Base-by-base conservation (phyloP, 2,329 filamentous ascomycete species). In the Botryotinia globosa region DNA sequence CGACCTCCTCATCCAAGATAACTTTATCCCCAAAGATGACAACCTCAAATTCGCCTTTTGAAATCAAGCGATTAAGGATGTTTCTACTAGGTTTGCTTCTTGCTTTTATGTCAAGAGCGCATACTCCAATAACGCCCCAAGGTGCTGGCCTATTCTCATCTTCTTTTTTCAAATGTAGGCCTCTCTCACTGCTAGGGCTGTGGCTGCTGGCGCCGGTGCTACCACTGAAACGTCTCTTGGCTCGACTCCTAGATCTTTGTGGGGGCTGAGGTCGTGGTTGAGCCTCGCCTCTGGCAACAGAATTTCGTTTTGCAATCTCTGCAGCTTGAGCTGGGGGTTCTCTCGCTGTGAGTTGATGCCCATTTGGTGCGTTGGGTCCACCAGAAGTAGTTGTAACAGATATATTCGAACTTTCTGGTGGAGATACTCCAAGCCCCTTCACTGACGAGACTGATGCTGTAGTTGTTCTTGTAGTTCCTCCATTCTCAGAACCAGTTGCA, bases 11-110 rank as follows among this genome's bases (percentile, higher is more conserved):
- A 80, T 99, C 96, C 51, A 99, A 86, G 77, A 99, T 99, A 61
- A 98, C 95, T 83, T 99, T 99, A 84, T 99, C 96, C 65, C 96
- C 97, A 84, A 99, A 99, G 20, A 99, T 95, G 74, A 97, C 91
- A 37, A 98, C 94, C 79, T 99, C 95, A 79, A 99, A 98, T 78
- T 98, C 95, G 67, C 91, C 89, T 76, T 97, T 94, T 48, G 92
- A 90, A 76, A 98, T 95, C 32, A 99, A 86, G 68, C 94, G 90
- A 80, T 97, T 98, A 74, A 99, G 84, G 77, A 99, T 99, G 80
- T 97, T 98, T 77, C 97, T 89, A 80, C 95, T 98, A 1, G 96
- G 96, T 82, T 98, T 98, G 85, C 94, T 98, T 79, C 96, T 89
- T 51, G 96, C 96, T 84, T 99, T 99, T 77, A 95, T 89, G 83